phyloP scores from a whole-genome alignment of 2,329 filamentous ascomycete genomes.

The Fusarium cyanostomum region DNA sequence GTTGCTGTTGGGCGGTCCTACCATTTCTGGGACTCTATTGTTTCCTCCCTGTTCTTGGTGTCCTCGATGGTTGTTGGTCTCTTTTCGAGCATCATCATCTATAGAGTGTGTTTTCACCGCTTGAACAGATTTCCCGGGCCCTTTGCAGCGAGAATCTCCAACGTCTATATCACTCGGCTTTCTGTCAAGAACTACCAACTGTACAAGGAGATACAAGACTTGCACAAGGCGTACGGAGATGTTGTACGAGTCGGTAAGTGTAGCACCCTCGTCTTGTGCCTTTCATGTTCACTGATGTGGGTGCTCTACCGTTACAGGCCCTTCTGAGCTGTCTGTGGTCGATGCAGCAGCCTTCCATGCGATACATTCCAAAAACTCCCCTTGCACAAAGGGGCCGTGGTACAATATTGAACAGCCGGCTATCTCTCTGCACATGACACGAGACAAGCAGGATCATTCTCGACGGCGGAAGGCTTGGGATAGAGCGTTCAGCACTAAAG shows the following conservation, averaged over 20 bases:
- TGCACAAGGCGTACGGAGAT: conserved; percentile 21
- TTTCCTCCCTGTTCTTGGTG: background rate
- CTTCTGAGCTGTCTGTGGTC: conserved; percentile 15
- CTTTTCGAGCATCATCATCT: conserved; percentile 13
- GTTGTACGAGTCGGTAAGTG: conserved; percentile 18
- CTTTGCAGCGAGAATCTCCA: conserved; percentile 40
- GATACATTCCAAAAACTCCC: conserved; percentile 11
- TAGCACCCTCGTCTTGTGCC: background rate
- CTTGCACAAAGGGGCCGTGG: conserved; percentile 21
- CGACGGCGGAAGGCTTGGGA: conserved; percentile 21
- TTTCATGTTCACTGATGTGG: too few species aligned
- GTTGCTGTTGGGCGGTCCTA: background rate
- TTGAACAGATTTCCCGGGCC: conserved; percentile 44
- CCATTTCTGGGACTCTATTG: background rate
- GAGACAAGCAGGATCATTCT: conserved; percentile 14
- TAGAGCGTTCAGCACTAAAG: conserved; percentile 12
- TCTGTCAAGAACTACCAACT: conserved; percentile 36
- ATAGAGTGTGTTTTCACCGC: conserved; percentile 35
- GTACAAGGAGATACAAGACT: conserved; percentile 39
- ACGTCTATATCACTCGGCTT: conserved; percentile 36
- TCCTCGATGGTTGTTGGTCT: background rate
- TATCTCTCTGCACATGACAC: conserved; percentile 6
- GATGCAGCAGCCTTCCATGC: conserved; percentile 5
- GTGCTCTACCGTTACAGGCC: background rate
- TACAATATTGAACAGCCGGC: conserved; percentile 19